A percentile compares a stretch with the other conserved stretches of the same genome.
Evolutionary conservation across 495 filamentous ascomycete species (phyloP).

Genomic region (Podospora pseudocomata): DNA sequence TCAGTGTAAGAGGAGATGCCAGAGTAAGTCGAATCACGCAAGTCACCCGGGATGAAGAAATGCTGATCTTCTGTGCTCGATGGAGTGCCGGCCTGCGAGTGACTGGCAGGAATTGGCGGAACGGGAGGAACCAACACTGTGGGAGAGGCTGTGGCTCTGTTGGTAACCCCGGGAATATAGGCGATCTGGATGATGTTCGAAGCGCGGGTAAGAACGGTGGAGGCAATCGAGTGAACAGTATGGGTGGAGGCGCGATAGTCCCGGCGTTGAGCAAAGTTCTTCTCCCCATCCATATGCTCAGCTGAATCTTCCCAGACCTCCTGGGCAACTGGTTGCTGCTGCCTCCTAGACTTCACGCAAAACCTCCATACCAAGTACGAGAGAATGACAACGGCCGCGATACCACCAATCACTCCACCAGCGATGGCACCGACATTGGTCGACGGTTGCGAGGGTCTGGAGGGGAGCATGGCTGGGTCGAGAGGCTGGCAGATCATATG

Average conservation of each 20-base stretch:
- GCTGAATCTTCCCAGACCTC: slow-evolving; percentile 54
- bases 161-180: slow-evolving; percentile 96
- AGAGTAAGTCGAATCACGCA: slow-evolving; percentile 83
- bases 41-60: slow-evolving; percentile 89
- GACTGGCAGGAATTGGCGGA: slow-evolving; percentile 77
- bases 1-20: slow-evolving; percentile 61
- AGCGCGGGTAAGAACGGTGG: slow-evolving; percentile 89
- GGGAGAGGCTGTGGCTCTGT: slow-evolving; percentile 78
- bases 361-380: slow-evolving; percentile 83
- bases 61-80: slow-evolving; percentile 70
- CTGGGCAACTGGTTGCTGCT: slow-evolving; percentile 54
- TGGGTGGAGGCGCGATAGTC: slow-evolving; percentile 76
- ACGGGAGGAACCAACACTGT: slow-evolving; percentile 85
- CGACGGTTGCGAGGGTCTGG: slow-evolving; percentile 32
- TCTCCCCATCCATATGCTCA: slow-evolving; percentile 53
- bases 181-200: slow-evolving; percentile 99
- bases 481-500: slow-evolving; percentile 37
- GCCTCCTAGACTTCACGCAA: slow-evolving; percentile 75
- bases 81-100: slow-evolving; percentile 54
- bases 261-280: slow-evolving; percentile 56
- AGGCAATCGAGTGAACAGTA: slow-evolving; percentile 87
- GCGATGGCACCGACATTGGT: slow-evolving; percentile 77
- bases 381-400: slow-evolving; percentile 62
- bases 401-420: slow-evolving; percentile 76
- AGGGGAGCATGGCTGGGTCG: slow-evolving; percentile 26